Evolutionary conservation across 257 asterid genomes (phyloP).

Genomic region (Solanum sejunctum): DNA sequence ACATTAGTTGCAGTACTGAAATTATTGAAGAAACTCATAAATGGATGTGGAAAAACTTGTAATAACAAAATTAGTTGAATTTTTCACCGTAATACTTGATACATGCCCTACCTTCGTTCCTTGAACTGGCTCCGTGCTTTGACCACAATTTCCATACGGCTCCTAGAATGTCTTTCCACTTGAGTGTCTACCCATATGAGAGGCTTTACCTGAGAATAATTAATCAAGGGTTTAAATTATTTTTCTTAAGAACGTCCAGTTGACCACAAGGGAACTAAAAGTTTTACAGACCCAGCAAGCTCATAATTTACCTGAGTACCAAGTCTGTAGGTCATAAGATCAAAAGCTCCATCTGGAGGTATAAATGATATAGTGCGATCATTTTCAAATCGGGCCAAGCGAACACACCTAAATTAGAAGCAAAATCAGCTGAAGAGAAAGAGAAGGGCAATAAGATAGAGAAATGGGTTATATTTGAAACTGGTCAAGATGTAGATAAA

Average conservation of each 20-base stretch:
- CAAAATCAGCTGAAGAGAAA: constrained; percentile 4
- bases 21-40: constrained; percentile 14
- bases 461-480: neutral
- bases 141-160: constrained; percentile 81
- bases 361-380: constrained; percentile 93
- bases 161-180: constrained; percentile 84
- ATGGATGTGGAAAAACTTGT: neutral
- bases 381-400: constrained; percentile 92
- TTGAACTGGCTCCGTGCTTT: constrained; percentile 96
- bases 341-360: constrained; percentile 99
- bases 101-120: constrained; percentile 81
- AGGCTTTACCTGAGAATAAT: constrained; percentile 77
- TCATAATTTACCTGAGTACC: constrained; percentile 75
- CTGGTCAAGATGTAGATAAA: neutral
- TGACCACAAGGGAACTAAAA: neutral
- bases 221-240: neutral
- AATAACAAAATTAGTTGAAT: neutral
- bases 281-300: neutral
- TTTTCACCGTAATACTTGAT: neutral
- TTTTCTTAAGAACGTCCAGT: neutral
- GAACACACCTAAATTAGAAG: constrained; percentile 71
- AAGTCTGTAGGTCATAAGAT: constrained; percentile 98
- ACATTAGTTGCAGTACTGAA: constrained; percentile 96
- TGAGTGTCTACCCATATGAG: constrained; percentile 97
- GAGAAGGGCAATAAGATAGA: neutral